Conservation (phyloP, 805 yeast species). For the Pichia heedii region DNA sequence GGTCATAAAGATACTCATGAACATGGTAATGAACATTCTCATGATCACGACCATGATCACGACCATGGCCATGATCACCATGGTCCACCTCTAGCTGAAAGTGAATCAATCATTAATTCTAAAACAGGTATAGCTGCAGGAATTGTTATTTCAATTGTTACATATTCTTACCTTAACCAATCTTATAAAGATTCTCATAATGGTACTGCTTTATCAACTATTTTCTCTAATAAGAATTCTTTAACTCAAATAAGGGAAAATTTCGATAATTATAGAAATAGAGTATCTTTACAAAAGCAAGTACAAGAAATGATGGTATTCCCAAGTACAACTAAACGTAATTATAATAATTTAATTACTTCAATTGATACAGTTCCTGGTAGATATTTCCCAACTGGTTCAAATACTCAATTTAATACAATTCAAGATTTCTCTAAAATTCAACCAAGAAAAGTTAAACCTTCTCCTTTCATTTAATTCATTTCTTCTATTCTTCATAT, state of each 20-base stretch:
- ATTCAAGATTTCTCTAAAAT: slow-evolving; percentile 21
- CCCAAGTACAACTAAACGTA: slow-evolving; percentile 12
- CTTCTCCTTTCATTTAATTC: slow-evolving; percentile 17
- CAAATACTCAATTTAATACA: slow-evolving; percentile 19
- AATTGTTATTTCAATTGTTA: slow-evolving; percentile 26
- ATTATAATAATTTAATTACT: slow-evolving; percentile 13
- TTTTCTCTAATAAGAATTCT: slow-evolving; percentile 12
- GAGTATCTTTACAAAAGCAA: slow-evolving; percentile 17
- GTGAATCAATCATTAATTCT: slow-evolving; percentile 23
- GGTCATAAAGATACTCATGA: slow-evolving; percentile 8
- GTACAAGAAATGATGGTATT: slow-evolving; percentile 15
- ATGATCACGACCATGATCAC: slow-evolving; percentile 7
- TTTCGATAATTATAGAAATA: slow-evolving; percentile 17
- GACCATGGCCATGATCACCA: slow-evolving; percentile 14
- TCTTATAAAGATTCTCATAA: slow-evolving; percentile 39
- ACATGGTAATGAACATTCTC: slow-evolving; percentile 1
- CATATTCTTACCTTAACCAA: slow-evolving; percentile 40
- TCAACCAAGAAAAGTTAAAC: slow-evolving; percentile 26
- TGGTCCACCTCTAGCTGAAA: slow-evolving; percentile 18
- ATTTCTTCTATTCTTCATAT: not conserved
- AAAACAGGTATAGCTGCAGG: slow-evolving; percentile 17
- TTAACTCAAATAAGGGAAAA: slow-evolving; percentile 16
- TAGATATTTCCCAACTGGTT: slow-evolving; percentile 20
- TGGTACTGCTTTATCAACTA: slow-evolving; percentile 19
- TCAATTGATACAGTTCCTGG: slow-evolving; percentile 27